Evolutionary conservation across 139 green algal species (phyloP).

Genomic region (Coelastrella sp.): DNA sequence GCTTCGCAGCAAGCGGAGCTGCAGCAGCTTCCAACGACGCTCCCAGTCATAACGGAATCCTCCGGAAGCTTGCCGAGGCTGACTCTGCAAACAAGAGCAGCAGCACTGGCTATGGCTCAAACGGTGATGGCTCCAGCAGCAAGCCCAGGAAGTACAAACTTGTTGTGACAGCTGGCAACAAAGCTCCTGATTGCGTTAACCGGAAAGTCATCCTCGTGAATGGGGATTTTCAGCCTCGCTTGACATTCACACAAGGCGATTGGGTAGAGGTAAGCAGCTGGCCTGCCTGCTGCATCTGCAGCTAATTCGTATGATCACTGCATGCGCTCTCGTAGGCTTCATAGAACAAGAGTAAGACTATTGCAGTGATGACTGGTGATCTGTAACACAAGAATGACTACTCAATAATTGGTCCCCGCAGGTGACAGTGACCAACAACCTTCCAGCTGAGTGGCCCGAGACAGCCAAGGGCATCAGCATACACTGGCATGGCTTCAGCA

Average conservation of each 20-base stretch:
- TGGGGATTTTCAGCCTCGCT: constrained; percentile 13
- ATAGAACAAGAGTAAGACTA: too few relatives aligned
- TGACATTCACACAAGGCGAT: constrained; percentile 32
- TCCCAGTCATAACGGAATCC: background rate
- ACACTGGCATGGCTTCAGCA: constrained; percentile 52
- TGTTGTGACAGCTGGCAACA: constrained; percentile 24
- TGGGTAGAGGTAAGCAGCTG: constrained; percentile 30
- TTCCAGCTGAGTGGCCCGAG: constrained; percentile 50
- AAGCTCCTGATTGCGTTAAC: background rate
- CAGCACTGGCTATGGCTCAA: background rate
- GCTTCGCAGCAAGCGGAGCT: background rate
- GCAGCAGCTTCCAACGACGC: background rate
- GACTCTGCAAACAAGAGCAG: background rate
- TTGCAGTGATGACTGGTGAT: too few relatives aligned
- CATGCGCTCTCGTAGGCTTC: too few relatives aligned
- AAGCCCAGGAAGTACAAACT: background rate
- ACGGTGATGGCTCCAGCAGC: background rate
- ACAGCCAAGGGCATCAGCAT: constrained; percentile 31
- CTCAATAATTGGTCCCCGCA: constrained; percentile 28
- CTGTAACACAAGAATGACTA: too few relatives aligned
- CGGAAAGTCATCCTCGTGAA: constrained; percentile 42
- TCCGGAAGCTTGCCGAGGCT: background rate
- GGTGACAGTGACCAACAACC: constrained; percentile 58
- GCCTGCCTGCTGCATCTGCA: too few relatives aligned
- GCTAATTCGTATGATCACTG: too few relatives aligned